phyloP scores from a whole-genome alignment of 2,329 filamentous ascomycete genomes.

The Xylaria sp. region DNA sequence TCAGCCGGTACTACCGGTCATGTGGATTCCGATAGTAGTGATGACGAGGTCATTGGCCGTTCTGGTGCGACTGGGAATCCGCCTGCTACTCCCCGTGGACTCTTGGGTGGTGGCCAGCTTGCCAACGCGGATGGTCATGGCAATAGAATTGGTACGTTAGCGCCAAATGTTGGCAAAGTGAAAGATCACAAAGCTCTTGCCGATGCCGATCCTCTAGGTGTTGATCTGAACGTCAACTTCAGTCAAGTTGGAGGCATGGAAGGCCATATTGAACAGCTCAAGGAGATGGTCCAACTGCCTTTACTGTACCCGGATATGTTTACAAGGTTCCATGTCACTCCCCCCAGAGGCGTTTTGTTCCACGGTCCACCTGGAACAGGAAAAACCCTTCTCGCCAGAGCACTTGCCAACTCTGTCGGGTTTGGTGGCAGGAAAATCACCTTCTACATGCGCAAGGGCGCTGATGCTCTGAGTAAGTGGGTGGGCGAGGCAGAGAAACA shows the following conservation, averaged over 20 bases:
- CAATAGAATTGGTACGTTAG: slow-evolving; percentile 58
- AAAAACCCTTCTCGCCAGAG: slow-evolving; percentile 95
- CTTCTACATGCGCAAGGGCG: slow-evolving; percentile 99
- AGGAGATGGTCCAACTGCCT: slow-evolving; percentile 97
- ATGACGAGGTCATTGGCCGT: slow-evolving; percentile 83
- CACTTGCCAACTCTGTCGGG: slow-evolving; percentile 89
- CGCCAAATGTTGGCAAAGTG: slow-evolving; percentile 87
- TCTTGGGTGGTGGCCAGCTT: slow-evolving; percentile 54
- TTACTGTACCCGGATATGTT: slow-evolving; percentile 96
- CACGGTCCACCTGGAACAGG: slow-evolving; percentile 97
- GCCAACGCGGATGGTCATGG: slow-evolving; percentile 54
- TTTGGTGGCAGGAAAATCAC: slow-evolving; percentile 93
- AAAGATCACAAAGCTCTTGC: slow-evolving; percentile 92
- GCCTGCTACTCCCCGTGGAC: slow-evolving; percentile 58
- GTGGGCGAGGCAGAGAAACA: slow-evolving; percentile 98
- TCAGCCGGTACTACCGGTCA: slow-evolving; percentile 67
- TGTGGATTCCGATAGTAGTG: slow-evolving; percentile 94
- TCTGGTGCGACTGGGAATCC: slow-evolving; percentile 68
- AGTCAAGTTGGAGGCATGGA: slow-evolving; percentile 92
- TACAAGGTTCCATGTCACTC: slow-evolving; percentile 88
- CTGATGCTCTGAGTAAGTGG: slow-evolving; percentile 98
- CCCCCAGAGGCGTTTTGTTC: slow-evolving; percentile 93
- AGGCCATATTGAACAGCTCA: slow-evolving; percentile 94
- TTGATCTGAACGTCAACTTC: slow-evolving; percentile 92
- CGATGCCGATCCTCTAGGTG: slow-evolving; percentile 92